Conservation (phyloP, 352 stramenopile genomes). For the Proteromonas lacertae region DNA sequence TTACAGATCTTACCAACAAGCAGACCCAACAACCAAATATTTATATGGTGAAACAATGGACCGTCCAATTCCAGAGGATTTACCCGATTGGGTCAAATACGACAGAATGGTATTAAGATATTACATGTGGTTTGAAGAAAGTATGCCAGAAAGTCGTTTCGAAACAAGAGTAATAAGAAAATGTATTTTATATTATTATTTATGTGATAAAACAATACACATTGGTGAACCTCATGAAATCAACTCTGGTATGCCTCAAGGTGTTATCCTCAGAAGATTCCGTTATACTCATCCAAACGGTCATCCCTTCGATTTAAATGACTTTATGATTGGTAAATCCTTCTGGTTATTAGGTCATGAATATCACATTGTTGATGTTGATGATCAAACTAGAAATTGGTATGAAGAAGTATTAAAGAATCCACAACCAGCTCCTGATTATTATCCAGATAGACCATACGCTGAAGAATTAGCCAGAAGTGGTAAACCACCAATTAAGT, state of each 20-base stretch:
- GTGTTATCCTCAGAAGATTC: neutral
- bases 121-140: too few relatives aligned
- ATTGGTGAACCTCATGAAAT: constrained; percentile 1
- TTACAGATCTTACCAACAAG: too few relatives aligned
- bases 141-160: too few relatives aligned
- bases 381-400: neutral
- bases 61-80: too few relatives aligned
- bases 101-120: too few relatives aligned
- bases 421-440: neutral
- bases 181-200: constrained; percentile 2
- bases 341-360: neutral
- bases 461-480: neutral
- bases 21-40: too few relatives aligned
- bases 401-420: neutral
- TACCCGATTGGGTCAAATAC: too few relatives aligned
- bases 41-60: too few relatives aligned
- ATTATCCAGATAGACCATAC: neutral
- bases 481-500: neutral
- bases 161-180: too few relatives aligned
- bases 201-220: constrained; percentile 1
- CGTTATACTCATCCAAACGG: neutral
- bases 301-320: neutral
- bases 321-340: neutral
- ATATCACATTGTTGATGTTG: neutral
- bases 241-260: constrained; percentile 1